A percentile compares a stretch with the other conserved stretches of the same genome.
phyloP scores from a whole-genome alignment of 2,329 filamentous ascomycete genomes.

The Botrytis paeoniae region DNA sequence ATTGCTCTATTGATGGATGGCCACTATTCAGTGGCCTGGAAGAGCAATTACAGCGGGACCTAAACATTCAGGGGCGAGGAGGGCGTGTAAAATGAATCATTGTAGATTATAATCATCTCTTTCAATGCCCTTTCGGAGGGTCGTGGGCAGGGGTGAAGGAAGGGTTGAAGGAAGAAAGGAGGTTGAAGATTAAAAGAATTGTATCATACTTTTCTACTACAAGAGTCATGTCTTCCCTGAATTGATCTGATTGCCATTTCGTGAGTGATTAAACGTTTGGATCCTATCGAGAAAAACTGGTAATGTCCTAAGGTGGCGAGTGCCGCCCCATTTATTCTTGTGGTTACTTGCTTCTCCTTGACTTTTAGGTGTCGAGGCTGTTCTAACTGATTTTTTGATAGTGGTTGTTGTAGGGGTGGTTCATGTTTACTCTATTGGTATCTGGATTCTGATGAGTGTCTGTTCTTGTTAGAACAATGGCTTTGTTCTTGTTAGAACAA shows the following conservation, averaged over 20 bases:
- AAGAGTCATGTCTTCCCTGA: not conserved
- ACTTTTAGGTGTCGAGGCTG: not conserved
- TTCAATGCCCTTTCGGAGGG: not conserved
- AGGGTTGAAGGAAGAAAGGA: no score
- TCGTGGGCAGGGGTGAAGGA: not conserved
- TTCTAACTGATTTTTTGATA: no score
- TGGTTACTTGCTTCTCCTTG: not conserved
- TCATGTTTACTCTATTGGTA: not conserved
- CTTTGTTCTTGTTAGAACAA: no score
- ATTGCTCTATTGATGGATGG: not conserved
- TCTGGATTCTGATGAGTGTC: not conserved
- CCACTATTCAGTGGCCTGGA: not conserved
- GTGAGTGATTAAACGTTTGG: not conserved
- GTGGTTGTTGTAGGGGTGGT: no score
- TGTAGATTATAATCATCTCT: slow-evolving; percentile 4
- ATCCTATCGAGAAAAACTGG: no score
- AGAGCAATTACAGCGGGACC: not conserved
- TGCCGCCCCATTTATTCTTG: not conserved
- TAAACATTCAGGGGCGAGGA: not conserved
- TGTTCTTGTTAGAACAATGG: not conserved
- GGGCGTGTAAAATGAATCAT: not conserved
- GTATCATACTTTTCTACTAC: slow-evolving; percentile 2
- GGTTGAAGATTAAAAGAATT: not conserved
- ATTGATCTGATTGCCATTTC: not conserved
- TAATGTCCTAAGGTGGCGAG: not conserved